A percentile compares a stretch with the other conserved stretches of the same genome.
Conservation (phyloP, 371 early-diverging fungal genomes). For the Mucor ambiguus region DNA sequence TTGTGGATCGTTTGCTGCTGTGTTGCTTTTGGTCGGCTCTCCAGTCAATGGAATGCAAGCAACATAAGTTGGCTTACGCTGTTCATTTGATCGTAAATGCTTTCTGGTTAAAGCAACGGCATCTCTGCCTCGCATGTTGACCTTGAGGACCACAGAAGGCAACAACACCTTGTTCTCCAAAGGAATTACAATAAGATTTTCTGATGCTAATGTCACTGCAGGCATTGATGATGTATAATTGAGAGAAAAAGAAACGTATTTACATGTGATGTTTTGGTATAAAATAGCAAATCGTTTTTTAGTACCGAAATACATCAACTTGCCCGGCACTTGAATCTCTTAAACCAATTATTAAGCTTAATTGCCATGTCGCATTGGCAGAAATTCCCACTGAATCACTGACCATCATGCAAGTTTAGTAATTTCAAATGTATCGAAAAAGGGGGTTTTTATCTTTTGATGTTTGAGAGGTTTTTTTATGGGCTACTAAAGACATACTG, state of each 20-base stretch:
- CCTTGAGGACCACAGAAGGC: slow-evolving; percentile 46
- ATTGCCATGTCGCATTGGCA: background rate
- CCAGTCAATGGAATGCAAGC: slow-evolving; percentile 39
- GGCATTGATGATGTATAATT: slow-evolving; percentile 6
- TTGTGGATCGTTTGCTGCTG: background rate
- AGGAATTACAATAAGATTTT: slow-evolving; percentile 39
- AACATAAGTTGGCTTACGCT: slow-evolving; percentile 37
- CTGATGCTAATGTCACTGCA: background rate
- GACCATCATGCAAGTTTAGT: background rate
- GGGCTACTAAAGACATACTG: background rate
- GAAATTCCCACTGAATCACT: background rate
- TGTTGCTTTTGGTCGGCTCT: background rate
- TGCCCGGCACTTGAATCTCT: background rate
- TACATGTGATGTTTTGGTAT: slow-evolving; percentile 6
- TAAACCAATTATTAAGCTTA: background rate
- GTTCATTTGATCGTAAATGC: slow-evolving; percentile 31
- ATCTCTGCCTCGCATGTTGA: slow-evolving; percentile 43
- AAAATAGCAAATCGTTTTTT: background rate
- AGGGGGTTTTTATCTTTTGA: background rate
- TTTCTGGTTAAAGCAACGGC: slow-evolving; percentile 34
- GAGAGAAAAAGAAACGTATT: background rate
- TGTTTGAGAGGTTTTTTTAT: background rate
- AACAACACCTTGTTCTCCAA: slow-evolving; percentile 48
- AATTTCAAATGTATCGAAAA: background rate
- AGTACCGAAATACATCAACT: background rate